These are phyloP conservation scores for Aspergillus avenaceus DNA, from an alignment of 495 filamentous ascomycete genomes.

Conservation along the genomic window DNA sequence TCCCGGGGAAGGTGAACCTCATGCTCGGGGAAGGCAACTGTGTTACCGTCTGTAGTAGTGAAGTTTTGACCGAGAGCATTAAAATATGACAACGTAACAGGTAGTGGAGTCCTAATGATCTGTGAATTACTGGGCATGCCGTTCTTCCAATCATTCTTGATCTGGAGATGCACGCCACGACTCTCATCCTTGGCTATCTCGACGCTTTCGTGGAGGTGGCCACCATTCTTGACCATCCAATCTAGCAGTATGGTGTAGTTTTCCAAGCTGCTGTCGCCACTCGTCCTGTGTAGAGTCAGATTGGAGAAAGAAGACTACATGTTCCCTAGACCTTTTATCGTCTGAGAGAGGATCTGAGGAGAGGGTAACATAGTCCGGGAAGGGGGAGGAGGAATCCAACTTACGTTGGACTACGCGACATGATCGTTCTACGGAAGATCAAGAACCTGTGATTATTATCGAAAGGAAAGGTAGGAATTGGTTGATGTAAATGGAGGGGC, in stretches of 20 bases:
- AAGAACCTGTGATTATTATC: too few relatives aligned
- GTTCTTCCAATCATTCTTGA: slow-evolving; percentile 23
- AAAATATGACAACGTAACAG: slow-evolving; percentile 48
- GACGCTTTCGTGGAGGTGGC: slow-evolving; percentile 36
- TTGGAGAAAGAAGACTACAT: too few relatives aligned
- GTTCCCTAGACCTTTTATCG: too few relatives aligned
- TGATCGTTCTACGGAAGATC: too few relatives aligned
- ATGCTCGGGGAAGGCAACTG: slow-evolving; percentile 29
- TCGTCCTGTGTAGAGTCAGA: slow-evolving; percentile 5
- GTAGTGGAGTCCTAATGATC: slow-evolving; percentile 42
- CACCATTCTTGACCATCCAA: slow-evolving; percentile 42
- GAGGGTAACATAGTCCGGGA: too few relatives aligned
- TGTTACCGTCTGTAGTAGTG: slow-evolving; percentile 4
- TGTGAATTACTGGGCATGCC: slow-evolving; percentile 28
- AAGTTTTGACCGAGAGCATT: slow-evolving; percentile 38
- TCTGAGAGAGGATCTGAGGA: too few relatives aligned
- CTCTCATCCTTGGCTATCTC: slow-evolving; percentile 35
- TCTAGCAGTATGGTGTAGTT: slow-evolving; percentile 29
- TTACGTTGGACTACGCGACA: too few relatives aligned
- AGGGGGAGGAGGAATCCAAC: too few relatives aligned
- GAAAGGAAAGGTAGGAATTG: too few relatives aligned
- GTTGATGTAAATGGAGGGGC: slow-evolving; percentile 2
- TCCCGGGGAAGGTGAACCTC: slow-evolving; percentile 29
- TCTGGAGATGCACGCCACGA: slow-evolving; percentile 47
- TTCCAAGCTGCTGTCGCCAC: slow-evolving; percentile 18